Evolutionary conservation across 1,284 basidiomycete genomes (phyloP).

Genomic region (Ustilago xerochloae): DNA sequence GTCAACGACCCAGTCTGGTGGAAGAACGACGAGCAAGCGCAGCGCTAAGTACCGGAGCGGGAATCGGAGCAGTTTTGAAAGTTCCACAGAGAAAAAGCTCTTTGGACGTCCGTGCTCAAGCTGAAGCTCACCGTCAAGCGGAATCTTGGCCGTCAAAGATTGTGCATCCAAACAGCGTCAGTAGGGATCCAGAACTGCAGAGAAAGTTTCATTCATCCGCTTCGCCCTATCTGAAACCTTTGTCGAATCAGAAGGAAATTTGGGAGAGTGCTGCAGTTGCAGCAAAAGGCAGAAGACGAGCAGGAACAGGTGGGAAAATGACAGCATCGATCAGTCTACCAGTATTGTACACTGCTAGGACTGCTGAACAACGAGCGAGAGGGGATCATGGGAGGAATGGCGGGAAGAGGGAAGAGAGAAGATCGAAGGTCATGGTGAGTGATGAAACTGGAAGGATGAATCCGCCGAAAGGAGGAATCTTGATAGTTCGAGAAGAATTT

Average conservation of each 20-base stretch:
- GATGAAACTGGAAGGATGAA: neutral
- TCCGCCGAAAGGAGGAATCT: slow-evolving; percentile 13
- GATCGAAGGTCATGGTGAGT: slow-evolving; percentile 4
- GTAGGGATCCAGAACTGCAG: neutral
- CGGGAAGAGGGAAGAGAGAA: neutral
- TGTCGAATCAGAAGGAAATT: neutral
- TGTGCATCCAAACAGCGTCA: slow-evolving; percentile 21
- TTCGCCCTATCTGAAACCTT: slow-evolving; percentile 1
- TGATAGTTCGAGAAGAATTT: slow-evolving; percentile 8
- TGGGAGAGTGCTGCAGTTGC: slow-evolving; percentile 7
- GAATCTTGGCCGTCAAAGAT: neutral
- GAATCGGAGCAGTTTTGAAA: slow-evolving; percentile 6
- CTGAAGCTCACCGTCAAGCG: neutral
- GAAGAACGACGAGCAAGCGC: neutral
- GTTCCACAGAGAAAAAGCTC: slow-evolving; percentile 33
- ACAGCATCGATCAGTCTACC: slow-evolving; percentile 12
- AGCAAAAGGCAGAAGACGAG: slow-evolving; percentile 1
- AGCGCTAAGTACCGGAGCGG: neutral
- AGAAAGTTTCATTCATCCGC: slow-evolving; percentile 18
- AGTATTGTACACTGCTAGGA: slow-evolving; percentile 27
- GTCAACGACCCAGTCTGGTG: neutral
- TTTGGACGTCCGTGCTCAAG: slow-evolving; percentile 21
- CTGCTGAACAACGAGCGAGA: slow-evolving; percentile 9
- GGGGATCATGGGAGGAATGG: slow-evolving; percentile 17
- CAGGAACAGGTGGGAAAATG: neutral